Base-by-base conservation (phyloP, 2,329 filamentous ascomycete species). In the Phyllosticta citriasiana region DNA sequence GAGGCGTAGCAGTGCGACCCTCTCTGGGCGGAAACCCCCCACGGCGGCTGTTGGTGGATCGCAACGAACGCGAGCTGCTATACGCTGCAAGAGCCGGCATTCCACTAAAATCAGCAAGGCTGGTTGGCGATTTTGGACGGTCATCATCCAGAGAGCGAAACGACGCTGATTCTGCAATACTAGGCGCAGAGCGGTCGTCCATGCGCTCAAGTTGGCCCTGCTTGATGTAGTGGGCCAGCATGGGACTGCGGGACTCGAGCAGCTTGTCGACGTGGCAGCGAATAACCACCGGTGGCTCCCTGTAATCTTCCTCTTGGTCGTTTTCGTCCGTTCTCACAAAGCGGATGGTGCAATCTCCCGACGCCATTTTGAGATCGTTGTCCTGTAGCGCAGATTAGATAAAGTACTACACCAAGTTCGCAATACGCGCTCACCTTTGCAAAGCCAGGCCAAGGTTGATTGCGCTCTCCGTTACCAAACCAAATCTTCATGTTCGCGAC, bases 401-500 rank as follows among this genome's bases (percentile, higher is more conserved):
- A n/a, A 40, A 4, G 0, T 25, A 4, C 4, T 4, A 9, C 16
- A 27, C 4, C 4, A 53, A 14, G 1, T 27, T 14, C 14, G 16
- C 19, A 25, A 30, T 22, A 19, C 12, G 47, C 53, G 60, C 71
- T 62, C 63, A 74, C 73, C 50, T 69, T 69, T 9, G 73, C 69
- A 54, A 75, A 75, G 1, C 74, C 74, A 50, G 66, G 66, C 60
- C 74, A 76, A 4, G 69, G 70, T 9, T 67, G 68, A 58, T 71
- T 64, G 3, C 65, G 66, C 12, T 70, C 64, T 40, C 69, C 69
- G 22, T 65, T 65, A 5, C 71, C 72, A 22, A 70, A 62, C 73
- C 73, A 76, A 12, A 75, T 62, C 53, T 67, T 72, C 62, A 74
- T 74, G 55, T 71, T 72, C 16, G 68, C 65, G 72, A 72, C 74